Conservation (phyloP, 345 rosid genomes). For the Linum trigynum region DNA sequence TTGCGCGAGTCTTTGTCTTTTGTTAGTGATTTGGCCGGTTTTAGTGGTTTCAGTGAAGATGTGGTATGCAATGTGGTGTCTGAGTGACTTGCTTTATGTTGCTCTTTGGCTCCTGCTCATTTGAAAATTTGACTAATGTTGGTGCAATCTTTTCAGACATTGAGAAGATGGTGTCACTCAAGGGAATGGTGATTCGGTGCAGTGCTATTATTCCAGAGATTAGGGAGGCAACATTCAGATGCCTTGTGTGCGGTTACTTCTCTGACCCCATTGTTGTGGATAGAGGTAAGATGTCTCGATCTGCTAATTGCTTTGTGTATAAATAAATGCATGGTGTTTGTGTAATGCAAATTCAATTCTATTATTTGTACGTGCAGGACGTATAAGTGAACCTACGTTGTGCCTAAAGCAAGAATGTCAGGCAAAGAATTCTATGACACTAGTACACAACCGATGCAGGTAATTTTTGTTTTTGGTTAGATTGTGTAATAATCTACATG, state of each 20-base stretch:
- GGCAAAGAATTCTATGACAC: slow-evolving; percentile 78
- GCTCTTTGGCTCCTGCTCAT: neutral
- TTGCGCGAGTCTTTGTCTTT: neutral
- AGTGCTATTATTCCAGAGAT: slow-evolving; percentile 95
- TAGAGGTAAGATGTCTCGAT: slow-evolving; percentile 55
- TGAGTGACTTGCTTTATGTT: neutral
- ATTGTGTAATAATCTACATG: neutral
- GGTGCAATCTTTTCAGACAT: slow-evolving; percentile 44
- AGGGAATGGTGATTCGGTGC: slow-evolving; percentile 89
- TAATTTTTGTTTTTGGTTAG: slow-evolving; percentile 15
- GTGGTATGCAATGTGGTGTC: too few species aligned
- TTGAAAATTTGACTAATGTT: neutral
- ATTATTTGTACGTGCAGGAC: slow-evolving; percentile 36
- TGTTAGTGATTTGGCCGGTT: neutral
- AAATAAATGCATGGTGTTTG: neutral
- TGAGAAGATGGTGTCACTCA: slow-evolving; percentile 91
- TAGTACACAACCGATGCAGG: slow-evolving; percentile 97
- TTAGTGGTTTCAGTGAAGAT: neutral
- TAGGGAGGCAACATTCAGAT: slow-evolving; percentile 86
- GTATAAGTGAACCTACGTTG: slow-evolving; percentile 63
- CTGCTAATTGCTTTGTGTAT: neutral
- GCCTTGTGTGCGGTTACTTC: slow-evolving; percentile 77
- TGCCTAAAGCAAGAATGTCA: slow-evolving; percentile 79
- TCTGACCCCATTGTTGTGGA: slow-evolving; percentile 84
- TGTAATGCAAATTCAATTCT: neutral